These are phyloP conservation scores for Piromyces finnis DNA, from an alignment of 192 early-diverging fungal species.

Conservation along the genomic window DNA sequence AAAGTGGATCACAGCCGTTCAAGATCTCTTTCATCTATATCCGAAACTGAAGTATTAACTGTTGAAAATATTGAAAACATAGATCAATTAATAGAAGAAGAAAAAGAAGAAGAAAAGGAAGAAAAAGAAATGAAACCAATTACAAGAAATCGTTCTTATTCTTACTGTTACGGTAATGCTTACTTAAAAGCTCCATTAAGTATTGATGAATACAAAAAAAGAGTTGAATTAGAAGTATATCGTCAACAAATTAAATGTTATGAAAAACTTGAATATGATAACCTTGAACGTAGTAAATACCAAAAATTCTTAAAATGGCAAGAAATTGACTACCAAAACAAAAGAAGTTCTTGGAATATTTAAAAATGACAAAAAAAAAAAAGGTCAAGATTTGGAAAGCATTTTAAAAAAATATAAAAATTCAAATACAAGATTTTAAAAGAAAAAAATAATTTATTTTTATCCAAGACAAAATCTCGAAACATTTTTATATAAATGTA, in stretches of 20 bases:
- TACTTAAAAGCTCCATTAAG: not conserved
- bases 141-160: not conserved
- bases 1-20: not conserved
- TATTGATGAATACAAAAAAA: not conserved
- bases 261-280: too few species aligned
- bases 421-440: too few species aligned
- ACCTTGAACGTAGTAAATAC: too few species aligned
- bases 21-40: not conserved
- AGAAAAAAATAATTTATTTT: too few species aligned
- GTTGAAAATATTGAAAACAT: not conserved
- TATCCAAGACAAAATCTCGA: too few species aligned
- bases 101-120: not conserved
- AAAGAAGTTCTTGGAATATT: not conserved
- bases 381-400: too few species aligned
- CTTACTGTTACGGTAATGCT: not conserved
- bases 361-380: not conserved
- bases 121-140: too few species aligned
- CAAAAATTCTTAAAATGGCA: too few species aligned
- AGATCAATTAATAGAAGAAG: too few species aligned
- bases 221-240: not conserved
- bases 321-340: not conserved
- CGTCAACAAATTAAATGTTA: too few species aligned
- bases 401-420: too few species aligned
- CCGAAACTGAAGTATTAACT: not conserved
- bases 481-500: too few species aligned